These are phyloP conservation scores for Shiraia bambusicola DNA, from an alignment of 2,329 filamentous ascomycete species.

Conservation along the genomic window DNA sequence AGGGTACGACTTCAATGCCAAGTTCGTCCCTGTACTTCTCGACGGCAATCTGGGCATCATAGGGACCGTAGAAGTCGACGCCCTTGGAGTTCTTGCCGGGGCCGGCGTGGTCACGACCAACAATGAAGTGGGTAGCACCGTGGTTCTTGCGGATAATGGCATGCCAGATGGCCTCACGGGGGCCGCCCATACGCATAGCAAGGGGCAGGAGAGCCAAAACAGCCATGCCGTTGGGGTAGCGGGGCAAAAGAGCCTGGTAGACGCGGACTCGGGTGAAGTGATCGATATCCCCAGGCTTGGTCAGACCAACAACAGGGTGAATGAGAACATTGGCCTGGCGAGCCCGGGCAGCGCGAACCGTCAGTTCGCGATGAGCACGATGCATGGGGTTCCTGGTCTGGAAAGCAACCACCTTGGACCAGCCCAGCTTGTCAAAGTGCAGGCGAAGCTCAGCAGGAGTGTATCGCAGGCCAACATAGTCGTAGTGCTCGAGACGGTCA, in stretches of 20 bases:
- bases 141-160: constrained; percentile 99
- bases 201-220: constrained; percentile 91
- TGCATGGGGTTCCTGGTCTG: constrained; percentile 98
- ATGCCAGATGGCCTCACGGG: constrained; percentile 98
- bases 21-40: constrained; percentile 97
- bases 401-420: constrained; percentile 97
- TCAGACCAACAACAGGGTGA: constrained; percentile 96
- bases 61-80: constrained; percentile 95
- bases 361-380: constrained; percentile 95
- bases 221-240: constrained; percentile 99
- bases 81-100: constrained; percentile 98
- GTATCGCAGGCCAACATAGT: constrained; percentile 96
- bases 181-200: constrained; percentile 98
- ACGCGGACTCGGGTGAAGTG: constrained; percentile 99
- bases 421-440: constrained; percentile 99
- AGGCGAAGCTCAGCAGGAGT: constrained; percentile 88
- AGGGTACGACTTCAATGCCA: constrained; percentile 97
- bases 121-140: constrained; percentile 98
- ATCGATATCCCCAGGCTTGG: constrained; percentile 98
- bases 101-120: constrained; percentile 96
- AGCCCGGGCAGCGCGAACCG: constrained; percentile 90
- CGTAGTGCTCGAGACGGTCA: constrained; percentile 95
- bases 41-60: constrained; percentile 93
- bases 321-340: constrained; percentile 98
- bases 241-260: constrained; percentile 93